These are phyloP conservation scores for Geotrichum reessii DNA, from an alignment of 1,139 yeast species.

Conservation along the genomic window DNA sequence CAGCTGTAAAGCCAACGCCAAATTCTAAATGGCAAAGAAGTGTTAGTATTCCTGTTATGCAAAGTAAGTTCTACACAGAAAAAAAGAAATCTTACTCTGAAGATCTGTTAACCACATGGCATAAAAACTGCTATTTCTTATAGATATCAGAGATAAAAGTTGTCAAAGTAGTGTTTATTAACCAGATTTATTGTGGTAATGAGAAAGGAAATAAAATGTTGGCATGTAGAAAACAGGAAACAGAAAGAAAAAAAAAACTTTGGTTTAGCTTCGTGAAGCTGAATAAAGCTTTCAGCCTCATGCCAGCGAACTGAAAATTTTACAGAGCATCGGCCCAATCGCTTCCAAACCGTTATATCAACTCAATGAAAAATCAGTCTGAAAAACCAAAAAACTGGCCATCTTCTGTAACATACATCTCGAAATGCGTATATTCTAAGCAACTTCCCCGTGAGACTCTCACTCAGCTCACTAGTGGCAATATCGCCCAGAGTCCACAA, in stretches of 20 bases:
- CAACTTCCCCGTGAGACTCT: conserved; percentile 3
- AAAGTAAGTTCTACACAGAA: not conserved
- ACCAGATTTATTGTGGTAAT: not conserved
- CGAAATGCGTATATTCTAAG: conserved; percentile 10
- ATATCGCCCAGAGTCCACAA: conserved; percentile 12
- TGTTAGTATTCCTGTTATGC: not conserved
- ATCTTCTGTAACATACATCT: conserved; percentile 6
- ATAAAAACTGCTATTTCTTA: not conserved
- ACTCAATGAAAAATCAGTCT: not conserved
- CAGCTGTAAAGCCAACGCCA: conserved; percentile 92
- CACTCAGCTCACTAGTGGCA: not conserved
- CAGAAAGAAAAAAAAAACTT: not conserved
- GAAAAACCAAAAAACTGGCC: conserved; percentile 17
- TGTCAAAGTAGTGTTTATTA: not conserved
- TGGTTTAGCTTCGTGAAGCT: not conserved
- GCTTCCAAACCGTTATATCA: not conserved
- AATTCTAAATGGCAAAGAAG: conserved; percentile 47
- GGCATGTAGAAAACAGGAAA: not conserved
- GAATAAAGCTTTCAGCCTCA: not conserved
- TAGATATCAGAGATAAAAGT: not conserved
- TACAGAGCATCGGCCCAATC: not conserved
- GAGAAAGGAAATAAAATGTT: not conserved
- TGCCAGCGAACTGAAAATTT: not conserved
- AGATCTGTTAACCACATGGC: conserved; percentile 69
- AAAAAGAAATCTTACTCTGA: conserved; percentile 52